phyloP scores from a whole-genome alignment of 306 rosid genomes.

The Mimosa bimucronata region DNA sequence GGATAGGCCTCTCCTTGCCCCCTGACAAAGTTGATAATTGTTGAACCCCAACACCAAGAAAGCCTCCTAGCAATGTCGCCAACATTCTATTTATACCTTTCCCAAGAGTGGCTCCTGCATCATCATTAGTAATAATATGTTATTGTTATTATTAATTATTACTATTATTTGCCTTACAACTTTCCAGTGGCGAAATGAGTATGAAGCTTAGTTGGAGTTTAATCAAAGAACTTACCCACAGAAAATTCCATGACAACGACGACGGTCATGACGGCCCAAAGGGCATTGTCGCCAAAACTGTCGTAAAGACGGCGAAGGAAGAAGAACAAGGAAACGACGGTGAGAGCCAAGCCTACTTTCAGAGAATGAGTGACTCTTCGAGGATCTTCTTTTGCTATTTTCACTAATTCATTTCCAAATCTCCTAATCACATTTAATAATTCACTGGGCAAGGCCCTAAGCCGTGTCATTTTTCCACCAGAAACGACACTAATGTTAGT shows the following conservation, averaged over 20 bases:
- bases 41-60: slow-evolving; percentile 44
- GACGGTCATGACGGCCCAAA: slow-evolving; percentile 68
- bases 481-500: neutral
- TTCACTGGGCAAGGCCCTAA: slow-evolving; percentile 22
- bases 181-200: neutral
- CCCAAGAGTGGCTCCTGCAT: slow-evolving; percentile 51
- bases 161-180: neutral
- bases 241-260: slow-evolving; percentile 66
- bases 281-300: slow-evolving; percentile 56
- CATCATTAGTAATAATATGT: neutral
- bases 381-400: slow-evolving; percentile 58
- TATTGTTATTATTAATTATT: neutral
- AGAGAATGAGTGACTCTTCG: slow-evolving; percentile 59
- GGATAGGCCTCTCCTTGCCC: slow-evolving; percentile 36
- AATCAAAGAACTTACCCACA: slow-evolving; percentile 42
- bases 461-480: slow-evolving; percentile 25
- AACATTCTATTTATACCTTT: slow-evolving; percentile 45
- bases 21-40: slow-evolving; percentile 42
- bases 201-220: neutral
- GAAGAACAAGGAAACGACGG: slow-evolving; percentile 55
- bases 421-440: slow-evolving; percentile 11
- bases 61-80: slow-evolving; percentile 45
- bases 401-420: slow-evolving; percentile 27
- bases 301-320: slow-evolving; percentile 53
- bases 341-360: slow-evolving; percentile 58